These are phyloP conservation scores for Ascochyta rabiei DNA, from an alignment of 2,329 filamentous ascomycete genomes.

Conservation along the genomic window DNA sequence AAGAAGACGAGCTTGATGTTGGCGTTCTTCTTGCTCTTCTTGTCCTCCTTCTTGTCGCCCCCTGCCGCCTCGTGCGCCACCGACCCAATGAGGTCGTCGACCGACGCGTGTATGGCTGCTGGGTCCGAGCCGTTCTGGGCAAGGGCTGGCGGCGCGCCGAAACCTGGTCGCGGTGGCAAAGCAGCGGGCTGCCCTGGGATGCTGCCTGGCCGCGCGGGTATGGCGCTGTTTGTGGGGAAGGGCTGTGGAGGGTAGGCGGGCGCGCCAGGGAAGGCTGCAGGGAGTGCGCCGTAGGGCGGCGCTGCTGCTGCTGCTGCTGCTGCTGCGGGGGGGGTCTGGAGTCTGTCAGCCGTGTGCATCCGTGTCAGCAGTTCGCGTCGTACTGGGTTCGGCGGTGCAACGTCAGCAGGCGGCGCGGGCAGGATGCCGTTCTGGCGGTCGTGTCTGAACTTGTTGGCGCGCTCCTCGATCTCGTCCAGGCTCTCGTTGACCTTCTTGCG, in stretches of 20 bases:
- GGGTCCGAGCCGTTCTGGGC: slow-evolving; percentile 23
- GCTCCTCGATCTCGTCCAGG: slow-evolving; percentile 77
- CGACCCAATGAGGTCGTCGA: slow-evolving; percentile 56
- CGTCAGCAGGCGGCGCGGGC: slow-evolving; percentile 48
- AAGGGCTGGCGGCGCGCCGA: slow-evolving; percentile 27
- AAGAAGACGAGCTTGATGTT: slow-evolving; percentile 75
- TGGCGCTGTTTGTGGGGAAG: slow-evolving; percentile 30
- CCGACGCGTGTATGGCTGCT: slow-evolving; percentile 46
- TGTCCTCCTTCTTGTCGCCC: slow-evolving; percentile 43
- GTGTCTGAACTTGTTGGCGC: slow-evolving; percentile 63
- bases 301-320: background rate
- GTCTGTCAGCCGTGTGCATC: slow-evolving; percentile 13
- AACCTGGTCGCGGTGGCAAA: slow-evolving; percentile 49
- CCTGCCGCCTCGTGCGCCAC: slow-evolving; percentile 52
- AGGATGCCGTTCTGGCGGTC: slow-evolving; percentile 51
- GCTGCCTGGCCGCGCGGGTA: slow-evolving; percentile 39
- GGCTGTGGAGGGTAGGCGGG: slow-evolving; percentile 22
- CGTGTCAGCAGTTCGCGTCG: background rate
- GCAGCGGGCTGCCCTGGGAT: slow-evolving; percentile 34
- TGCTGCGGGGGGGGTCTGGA: slow-evolving; percentile 30
- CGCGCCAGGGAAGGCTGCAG: slow-evolving; percentile 26
- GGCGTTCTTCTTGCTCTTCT: slow-evolving; percentile 69
- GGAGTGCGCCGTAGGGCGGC: slow-evolving; percentile 23
- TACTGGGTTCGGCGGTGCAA: slow-evolving; percentile 20
- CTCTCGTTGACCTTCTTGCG: slow-evolving; percentile 71